Base-by-base conservation (phyloP, 306 rosid genomes). In the Cercis canadensis region DNA sequence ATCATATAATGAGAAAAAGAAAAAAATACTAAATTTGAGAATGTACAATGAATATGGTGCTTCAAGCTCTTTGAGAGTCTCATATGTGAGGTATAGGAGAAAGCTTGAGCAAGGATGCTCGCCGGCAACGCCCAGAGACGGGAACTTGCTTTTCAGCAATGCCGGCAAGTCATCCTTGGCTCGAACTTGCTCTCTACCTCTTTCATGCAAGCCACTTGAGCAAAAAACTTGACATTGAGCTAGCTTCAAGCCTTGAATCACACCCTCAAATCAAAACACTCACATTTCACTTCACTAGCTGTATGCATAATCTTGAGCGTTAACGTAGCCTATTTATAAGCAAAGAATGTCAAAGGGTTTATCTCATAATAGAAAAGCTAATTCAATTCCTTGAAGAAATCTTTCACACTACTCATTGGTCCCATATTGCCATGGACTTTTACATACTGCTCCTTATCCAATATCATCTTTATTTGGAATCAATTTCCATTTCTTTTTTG, bases 141-240 rank as follows among this genome's bases (percentile, higher is more conserved):
- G 40, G 57, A 43, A 10, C 17, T 33, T 44, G 65, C 34, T 34
- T 68, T 76, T 8, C 7, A 33, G 67, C 69, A 8, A 37, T 45
- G 64, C 75, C 73, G 79, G 79, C 82, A 81, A 75, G 81, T 72
- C 85, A 81, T 81, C 78, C 84, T 56, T 64, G 70, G 34, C 84
- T 75, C 84, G 45, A 46, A 36, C 75, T 47, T 46, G 57, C 78
- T 81, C 70, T 61, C 45, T 45, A 13, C 74, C 74, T 12, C 57
- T 17, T 37, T 66, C 81, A 71, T 45, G 53, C 72, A 55, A 68
- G n/a, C n/a, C n/a, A n/a, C n/a, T n/a, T n/a, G 73, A 58, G 57
- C 71, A 32, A 62, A 32, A n/a, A 12, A 52, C 52, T 5, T 40
- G 29, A n/a, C n/a, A n/a, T 44, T 17, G 0, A n/a, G 21, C 54